These are phyloP conservation scores for Colletotrichum sublineola DNA, from an alignment of 2,329 filamentous ascomycete species.

Conservation along the genomic window DNA sequence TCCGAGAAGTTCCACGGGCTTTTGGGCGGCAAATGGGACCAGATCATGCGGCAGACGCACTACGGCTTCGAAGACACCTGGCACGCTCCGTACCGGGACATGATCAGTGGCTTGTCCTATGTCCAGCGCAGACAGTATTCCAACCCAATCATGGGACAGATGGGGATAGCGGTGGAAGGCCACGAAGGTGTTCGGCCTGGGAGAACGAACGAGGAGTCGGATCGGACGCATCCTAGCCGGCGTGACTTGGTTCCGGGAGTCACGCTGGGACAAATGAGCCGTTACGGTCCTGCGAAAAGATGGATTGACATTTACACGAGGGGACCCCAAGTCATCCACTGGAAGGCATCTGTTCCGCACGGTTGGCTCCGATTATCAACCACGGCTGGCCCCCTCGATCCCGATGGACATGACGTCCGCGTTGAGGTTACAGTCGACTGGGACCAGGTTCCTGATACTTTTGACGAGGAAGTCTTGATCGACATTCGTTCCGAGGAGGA, in stretches of 20 bases:
- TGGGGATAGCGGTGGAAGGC: constrained; percentile 51
- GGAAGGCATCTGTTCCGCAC: constrained; percentile 51
- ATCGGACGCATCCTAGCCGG: constrained; percentile 60
- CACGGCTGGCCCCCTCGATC: constrained; percentile 48
- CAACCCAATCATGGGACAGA: constrained; percentile 59
- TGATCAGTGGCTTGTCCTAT: constrained; percentile 66
- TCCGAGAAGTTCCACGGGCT: constrained; percentile 64
- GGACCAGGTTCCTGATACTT: constrained; percentile 54
- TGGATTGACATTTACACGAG: constrained; percentile 54
- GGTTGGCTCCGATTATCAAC: constrained; percentile 50
- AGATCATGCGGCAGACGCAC: constrained; percentile 65
- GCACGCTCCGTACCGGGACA: constrained; percentile 68
- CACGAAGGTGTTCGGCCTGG: constrained; percentile 53
- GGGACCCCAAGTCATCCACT: constrained; percentile 49
- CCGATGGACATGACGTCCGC: constrained; percentile 49
- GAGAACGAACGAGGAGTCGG: constrained; percentile 65
- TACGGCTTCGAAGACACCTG: constrained; percentile 69
- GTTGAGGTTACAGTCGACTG: constrained; percentile 52
- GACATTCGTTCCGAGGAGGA: constrained; percentile 52
- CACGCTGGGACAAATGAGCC: constrained; percentile 50
- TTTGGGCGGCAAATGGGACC: constrained; percentile 67
- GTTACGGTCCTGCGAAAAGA: constrained; percentile 49
- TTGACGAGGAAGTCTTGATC: constrained; percentile 57
- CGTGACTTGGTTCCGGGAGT: constrained; percentile 49
- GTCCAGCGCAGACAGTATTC: constrained; percentile 64